These are phyloP conservation scores for Strigomonas culicis DNA, from an alignment of 208 protist genomes.

Conservation along the genomic window DNA sequence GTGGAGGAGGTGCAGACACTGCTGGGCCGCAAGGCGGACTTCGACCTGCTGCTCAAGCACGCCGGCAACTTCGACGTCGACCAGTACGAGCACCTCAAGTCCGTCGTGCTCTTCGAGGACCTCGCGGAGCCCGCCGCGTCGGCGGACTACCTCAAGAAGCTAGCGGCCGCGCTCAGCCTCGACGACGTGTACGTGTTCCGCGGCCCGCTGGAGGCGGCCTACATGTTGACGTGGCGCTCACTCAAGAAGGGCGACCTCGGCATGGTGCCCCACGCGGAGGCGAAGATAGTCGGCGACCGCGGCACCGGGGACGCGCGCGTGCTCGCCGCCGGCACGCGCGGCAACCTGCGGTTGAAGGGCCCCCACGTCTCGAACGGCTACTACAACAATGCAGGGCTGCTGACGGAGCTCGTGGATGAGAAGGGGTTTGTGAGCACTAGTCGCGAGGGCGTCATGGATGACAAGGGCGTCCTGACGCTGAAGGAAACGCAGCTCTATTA, in stretches of 20 bases:
- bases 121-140: conserved; percentile 41
- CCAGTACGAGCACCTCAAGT: conserved; percentile 83
- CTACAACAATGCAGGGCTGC: conserved; percentile 90
- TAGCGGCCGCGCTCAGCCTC: conserved; percentile 66
- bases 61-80: conserved; percentile 86
- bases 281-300: conserved; percentile 87
- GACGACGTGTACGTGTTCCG: conserved; percentile 89
- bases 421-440: conserved; percentile 82
- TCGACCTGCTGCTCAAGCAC: conserved; percentile 84
- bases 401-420: conserved; percentile 89
- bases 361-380: conserved; percentile 80
- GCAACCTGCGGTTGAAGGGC: conserved; percentile 85
- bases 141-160: conserved; percentile 72
- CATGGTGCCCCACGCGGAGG: conserved; percentile 81
- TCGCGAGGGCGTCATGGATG: conserved; percentile 79
- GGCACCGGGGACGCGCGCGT: conserved; percentile 87
- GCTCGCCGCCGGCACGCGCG: conserved; percentile 72
- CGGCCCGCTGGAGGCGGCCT: conserved; percentile 77
- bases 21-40: conserved; percentile 73
- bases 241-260: conserved; percentile 63
- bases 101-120: conserved; percentile 85
- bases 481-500: conserved; percentile 75
- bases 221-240: conserved; percentile 77
- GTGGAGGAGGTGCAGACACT: conserved; percentile 86
- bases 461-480: conserved; percentile 50